phyloP scores from a whole-genome alignment of 768 basidiomycete genomes.

The Lanmaoa rubissima region DNA sequence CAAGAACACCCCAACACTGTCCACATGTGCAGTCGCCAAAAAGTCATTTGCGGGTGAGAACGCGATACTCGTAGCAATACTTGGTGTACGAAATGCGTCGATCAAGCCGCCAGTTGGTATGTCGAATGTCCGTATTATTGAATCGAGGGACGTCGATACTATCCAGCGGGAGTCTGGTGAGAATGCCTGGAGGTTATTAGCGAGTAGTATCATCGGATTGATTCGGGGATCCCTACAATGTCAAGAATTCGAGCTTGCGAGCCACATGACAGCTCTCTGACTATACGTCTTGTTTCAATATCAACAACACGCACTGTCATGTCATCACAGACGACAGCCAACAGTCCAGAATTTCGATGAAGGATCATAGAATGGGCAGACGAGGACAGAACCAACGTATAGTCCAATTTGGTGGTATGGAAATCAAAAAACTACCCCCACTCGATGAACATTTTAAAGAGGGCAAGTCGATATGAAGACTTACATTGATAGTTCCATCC shows the following conservation, averaged over 20 bases:
- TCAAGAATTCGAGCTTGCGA: constrained; percentile 87
- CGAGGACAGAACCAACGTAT: constrained; percentile 66
- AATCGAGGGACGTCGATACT: constrained; percentile 83
- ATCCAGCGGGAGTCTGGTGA: constrained; percentile 96
- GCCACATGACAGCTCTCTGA: constrained; percentile 79
- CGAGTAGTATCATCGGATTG: not conserved
- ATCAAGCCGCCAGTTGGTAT: constrained; percentile 91
- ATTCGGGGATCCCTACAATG: constrained; percentile 52
- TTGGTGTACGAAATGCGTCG: constrained; percentile 85
- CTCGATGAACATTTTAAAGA: not conserved
- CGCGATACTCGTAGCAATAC: constrained; percentile 83
- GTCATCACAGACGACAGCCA: constrained; percentile 86
- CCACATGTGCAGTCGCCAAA: constrained; percentile 91
- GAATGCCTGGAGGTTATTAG: constrained; percentile 61
- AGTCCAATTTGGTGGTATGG: constrained; percentile 73
- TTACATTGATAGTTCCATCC: constrained; percentile 86
- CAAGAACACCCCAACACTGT: constrained; percentile 92
- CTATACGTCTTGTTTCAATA: constrained; percentile 83
- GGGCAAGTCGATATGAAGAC: constrained; percentile 26
- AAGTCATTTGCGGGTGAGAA: constrained; percentile 97
- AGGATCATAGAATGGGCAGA: constrained; percentile 67
- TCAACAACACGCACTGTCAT: constrained; percentile 82
- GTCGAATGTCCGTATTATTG: constrained; percentile 92
- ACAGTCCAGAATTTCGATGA: constrained; percentile 81
- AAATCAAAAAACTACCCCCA: constrained; percentile 89